Base-by-base conservation (phyloP, 2,329 filamentous ascomycete genomes). In the Monilinia vaccinii-corymbosi region DNA sequence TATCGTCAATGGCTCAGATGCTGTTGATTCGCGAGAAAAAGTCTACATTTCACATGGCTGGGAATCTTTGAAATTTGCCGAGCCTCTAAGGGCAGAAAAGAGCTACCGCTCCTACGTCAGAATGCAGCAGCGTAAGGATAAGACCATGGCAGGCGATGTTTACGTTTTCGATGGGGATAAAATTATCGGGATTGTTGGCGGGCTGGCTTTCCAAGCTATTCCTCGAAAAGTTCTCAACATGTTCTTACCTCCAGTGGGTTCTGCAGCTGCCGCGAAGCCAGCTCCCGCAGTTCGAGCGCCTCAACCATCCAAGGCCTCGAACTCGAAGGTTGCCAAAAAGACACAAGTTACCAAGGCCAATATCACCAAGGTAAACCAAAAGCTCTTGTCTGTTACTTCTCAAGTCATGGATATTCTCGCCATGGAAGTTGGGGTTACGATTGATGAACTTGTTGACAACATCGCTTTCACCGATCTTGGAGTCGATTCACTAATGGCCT, bases 31-130 rank as follows among this genome's bases (percentile, higher is more conserved):
- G 4, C 74, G 77, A n/a, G 76, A 80, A 53, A 74, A 79, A 60
- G 78, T 83, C 56, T 84, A 75, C 70, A 81, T 84, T 65, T 81
- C 80, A 7, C 81, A 83, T 65, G 81, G 81, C 32, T 84, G 81
- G 81, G 77, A 77, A 28, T 77, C 75, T 1, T 70, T 83, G 66
- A 74, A 76, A 32, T 77, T 81, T 61, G 73, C 75, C 3, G 77
- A 79, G 65, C 76, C 74, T 21, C 73, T 77, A 0, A 70, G 73
- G 11, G 66, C 71, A 2, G 68, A 66, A 38, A 80, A 79, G 71
- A 74, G 74, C 4, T 84, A 83, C 66, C 76, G 76, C 64, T 77
- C 75, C n/a, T 83, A 84, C 71, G 79, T 82, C 62, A 76, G 78
- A 49, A 83, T 84, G 81, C 47, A 57, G 32, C 56, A 49, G 21